These are phyloP conservation scores for Claviceps monticola DNA, from an alignment of 2,329 filamentous ascomycete genomes.

Conservation along the genomic window DNA sequence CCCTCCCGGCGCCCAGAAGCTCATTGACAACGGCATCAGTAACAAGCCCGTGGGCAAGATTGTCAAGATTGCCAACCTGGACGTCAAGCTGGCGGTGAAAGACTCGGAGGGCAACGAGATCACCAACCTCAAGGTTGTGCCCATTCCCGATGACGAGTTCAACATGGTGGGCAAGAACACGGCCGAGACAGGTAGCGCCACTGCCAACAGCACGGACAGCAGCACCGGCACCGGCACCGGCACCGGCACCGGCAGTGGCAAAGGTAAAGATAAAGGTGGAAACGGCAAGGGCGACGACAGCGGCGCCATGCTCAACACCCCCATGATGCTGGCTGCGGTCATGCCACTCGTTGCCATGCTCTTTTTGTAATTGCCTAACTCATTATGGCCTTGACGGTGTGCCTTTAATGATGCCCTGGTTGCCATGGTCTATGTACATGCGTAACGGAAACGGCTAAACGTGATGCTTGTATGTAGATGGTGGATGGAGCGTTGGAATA, in stretches of 20 bases:
- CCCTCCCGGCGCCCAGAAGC: conserved; percentile 51
- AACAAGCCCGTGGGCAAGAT: conserved; percentile 53
- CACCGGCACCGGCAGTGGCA: conserved; percentile 9
- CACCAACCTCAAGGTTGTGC: conserved; percentile 32
- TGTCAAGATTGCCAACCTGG: conserved; percentile 51
- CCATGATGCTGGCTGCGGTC: conserved; percentile 19
- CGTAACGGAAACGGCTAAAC: too few species aligned
- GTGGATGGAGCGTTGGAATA: too few species aligned
- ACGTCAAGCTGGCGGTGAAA: conserved; percentile 32
- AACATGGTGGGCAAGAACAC: conserved; percentile 33
- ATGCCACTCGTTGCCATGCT: conserved; percentile 22
- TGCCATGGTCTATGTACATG: too few species aligned
- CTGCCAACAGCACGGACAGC: conserved; percentile 9
- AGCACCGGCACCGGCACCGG: conserved; percentile 7
- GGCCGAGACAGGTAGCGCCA: conserved; percentile 18
- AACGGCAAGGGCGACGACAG: conserved; percentile 10
- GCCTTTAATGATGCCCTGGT: too few species aligned
- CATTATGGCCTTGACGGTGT: too few species aligned
- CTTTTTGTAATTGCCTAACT: conserved; percentile 14
- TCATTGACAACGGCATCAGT: conserved; percentile 65
- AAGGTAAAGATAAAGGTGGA: conserved; percentile 3
- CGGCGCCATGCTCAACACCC: conserved; percentile 16
- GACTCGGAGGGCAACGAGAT: conserved; percentile 28
- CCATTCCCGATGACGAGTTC: conserved; percentile 27
- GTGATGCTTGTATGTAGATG: too few species aligned